A percentile compares a stretch with the other conserved stretches of the same genome.
Evolutionary conservation across 768 basidiomycete genomes (phyloP).

Genomic region (Termitomyces sp.): DNA sequence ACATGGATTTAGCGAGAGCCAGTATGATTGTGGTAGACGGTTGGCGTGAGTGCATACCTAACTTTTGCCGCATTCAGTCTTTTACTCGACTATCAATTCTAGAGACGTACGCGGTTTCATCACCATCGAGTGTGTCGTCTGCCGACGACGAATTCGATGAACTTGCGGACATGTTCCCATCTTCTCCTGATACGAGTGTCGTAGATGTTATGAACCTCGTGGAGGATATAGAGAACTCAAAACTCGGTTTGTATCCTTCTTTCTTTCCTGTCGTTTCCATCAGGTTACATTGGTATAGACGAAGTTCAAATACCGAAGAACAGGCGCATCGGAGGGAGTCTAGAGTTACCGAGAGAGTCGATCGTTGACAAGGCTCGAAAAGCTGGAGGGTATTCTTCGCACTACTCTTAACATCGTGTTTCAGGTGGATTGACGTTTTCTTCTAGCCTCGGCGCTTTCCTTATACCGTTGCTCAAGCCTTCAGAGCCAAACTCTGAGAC

Average conservation of each 20-base stretch:
- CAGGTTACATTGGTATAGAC: conserved; percentile 25
- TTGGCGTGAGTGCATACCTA: conserved; percentile 45
- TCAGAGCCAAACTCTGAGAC: conserved; percentile 8
- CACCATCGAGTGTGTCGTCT: conserved; percentile 35
- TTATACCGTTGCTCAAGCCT: conserved; percentile 23
- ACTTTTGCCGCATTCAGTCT: not conserved
- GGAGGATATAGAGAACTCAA: conserved; percentile 33
- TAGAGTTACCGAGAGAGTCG: conserved; percentile 9
- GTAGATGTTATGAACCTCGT: conserved; percentile 21
- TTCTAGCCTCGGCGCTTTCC: conserved; percentile 32
- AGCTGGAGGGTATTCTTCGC: conserved; percentile 6
- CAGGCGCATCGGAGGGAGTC: conserved; percentile 37
- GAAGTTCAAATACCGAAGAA: conserved; percentile 48
- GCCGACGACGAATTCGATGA: conserved; percentile 47
- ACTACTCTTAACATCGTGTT: not conserved
- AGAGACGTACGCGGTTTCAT: conserved; percentile 35
- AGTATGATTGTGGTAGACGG: conserved; percentile 59
- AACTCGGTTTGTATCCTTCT: conserved; percentile 38
- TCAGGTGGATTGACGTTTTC: not conserved
- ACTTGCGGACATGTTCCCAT: conserved; percentile 35
- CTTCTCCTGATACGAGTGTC: conserved; percentile 41
- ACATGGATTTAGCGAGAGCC: conserved; percentile 27
- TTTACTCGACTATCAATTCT: not conserved
- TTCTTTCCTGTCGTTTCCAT: not conserved
- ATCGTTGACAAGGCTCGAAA: conserved; percentile 11